Conservation (phyloP, 2,329 filamentous ascomycete genomes). For the Arthroderma uncinatum region DNA sequence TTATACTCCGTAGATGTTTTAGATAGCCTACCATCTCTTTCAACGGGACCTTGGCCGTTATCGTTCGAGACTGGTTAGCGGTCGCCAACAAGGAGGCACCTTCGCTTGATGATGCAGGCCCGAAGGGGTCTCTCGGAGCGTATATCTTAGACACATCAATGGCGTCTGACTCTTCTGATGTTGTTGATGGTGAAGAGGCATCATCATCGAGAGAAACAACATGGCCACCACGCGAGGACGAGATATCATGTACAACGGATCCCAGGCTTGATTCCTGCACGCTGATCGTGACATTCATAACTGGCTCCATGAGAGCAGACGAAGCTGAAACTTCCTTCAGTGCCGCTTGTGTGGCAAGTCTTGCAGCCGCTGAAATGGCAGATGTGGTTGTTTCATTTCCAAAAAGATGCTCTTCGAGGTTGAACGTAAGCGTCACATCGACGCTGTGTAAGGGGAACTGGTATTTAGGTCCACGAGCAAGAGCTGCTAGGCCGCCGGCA, state of each 20-base stretch:
- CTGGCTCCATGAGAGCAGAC: conserved; percentile 73
- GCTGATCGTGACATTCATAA: conserved; percentile 80
- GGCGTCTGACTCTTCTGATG: conserved; percentile 25
- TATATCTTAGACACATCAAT: conserved; percentile 72
- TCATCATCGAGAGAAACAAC: conserved; percentile 58
- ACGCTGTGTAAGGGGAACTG: conserved; percentile 70
- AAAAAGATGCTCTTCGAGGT: conserved; percentile 54
- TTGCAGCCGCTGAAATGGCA: conserved; percentile 56
- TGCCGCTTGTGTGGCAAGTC: conserved; percentile 56
- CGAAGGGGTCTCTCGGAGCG: conserved; percentile 75
- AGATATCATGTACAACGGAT: conserved; percentile 70
- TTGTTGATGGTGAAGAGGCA: conserved; percentile 23
- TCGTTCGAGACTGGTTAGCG: conserved; percentile 45
- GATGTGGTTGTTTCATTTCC: conserved; percentile 55
- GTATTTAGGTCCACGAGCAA: conserved; percentile 73
- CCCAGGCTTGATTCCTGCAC: conserved; percentile 75
- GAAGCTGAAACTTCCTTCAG: conserved; percentile 48
- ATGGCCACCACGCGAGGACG: conserved; percentile 59
- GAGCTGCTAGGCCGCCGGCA: conserved; percentile 70
- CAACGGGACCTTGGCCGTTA: conserved; percentile 78
- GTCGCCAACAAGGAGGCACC: conserved; percentile 5
- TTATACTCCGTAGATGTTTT: conserved; percentile 77
- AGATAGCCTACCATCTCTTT: conserved; percentile 97
- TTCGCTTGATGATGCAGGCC: conserved; percentile 21
- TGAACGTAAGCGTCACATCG: conserved; percentile 57